phyloP scores from a whole-genome alignment of 2,329 filamentous ascomycete genomes.

The Colletotrichum tamarilloi region DNA sequence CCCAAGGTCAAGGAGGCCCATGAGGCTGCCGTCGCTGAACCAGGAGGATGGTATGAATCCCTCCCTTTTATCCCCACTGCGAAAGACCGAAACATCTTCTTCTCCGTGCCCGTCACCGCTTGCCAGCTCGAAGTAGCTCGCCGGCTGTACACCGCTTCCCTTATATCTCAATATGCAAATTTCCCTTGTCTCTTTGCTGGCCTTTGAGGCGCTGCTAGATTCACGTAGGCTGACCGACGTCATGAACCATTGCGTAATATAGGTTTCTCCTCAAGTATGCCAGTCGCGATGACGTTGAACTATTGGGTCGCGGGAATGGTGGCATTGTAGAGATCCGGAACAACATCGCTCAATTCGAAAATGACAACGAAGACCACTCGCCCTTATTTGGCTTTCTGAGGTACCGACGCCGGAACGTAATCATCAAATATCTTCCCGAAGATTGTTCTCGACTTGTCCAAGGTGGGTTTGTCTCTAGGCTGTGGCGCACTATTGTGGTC shows the following conservation, averaged over 20 bases:
- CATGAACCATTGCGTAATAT: conserved; percentile 34
- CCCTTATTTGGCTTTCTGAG: conserved; percentile 93
- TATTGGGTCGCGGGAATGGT: conserved; percentile 80
- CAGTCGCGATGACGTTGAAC: conserved; percentile 86
- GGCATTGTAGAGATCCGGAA: conserved; percentile 87
- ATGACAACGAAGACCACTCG: conserved; percentile 69
- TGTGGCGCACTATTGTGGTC: conserved; percentile 17
- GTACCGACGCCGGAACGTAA: conserved; percentile 88
- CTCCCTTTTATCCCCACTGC: conserved; percentile 32
- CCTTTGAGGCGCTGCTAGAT: conserved; percentile 18
- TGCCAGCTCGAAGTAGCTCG: not conserved
- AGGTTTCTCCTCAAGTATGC: conserved; percentile 97
- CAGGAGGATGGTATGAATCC: conserved; percentile 87
- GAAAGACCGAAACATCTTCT: conserved; percentile 8
- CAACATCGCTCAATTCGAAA: conserved; percentile 78
- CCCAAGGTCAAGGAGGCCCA: conserved; percentile 85
- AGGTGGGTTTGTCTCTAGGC: conserved; percentile 68
- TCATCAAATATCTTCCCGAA: conserved; percentile 93
- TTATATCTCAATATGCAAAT: not conserved
- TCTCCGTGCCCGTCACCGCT: not conserved
- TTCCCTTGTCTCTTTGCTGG: conserved; percentile 31
- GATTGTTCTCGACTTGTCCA: conserved; percentile 90
- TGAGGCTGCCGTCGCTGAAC: conserved; percentile 81
- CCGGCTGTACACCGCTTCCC: not conserved
- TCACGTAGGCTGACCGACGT: conserved; percentile 16